These are phyloP conservation scores for Saprolegnia parasitica DNA, from an alignment of 352 stramenopile genomes.

Conservation along the genomic window DNA sequence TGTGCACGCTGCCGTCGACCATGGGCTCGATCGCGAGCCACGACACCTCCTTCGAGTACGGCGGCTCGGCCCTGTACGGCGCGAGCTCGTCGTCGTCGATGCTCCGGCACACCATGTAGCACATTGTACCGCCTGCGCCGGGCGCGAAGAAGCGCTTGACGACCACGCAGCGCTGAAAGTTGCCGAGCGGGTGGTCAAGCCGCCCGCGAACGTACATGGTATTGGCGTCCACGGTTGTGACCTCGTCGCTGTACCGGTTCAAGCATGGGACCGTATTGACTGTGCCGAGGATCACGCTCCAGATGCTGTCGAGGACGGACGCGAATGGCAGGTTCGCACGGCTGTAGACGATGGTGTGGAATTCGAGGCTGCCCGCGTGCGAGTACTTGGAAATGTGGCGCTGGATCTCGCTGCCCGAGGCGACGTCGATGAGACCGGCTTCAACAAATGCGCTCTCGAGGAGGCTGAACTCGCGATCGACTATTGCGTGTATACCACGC, in stretches of 20 bases:
- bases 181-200: background rate
- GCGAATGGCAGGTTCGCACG: background rate
- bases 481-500: background rate
- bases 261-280: background rate
- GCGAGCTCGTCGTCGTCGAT: conserved; percentile 9
- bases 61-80: background rate
- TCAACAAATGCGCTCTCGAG: background rate
- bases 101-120: background rate
- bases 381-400: background rate
- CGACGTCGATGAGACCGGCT: conserved; percentile 4
- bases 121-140: background rate
- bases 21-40: conserved; percentile 3
- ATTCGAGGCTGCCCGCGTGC: background rate
- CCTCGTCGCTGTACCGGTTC: conserved; percentile 2
- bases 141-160: background rate
- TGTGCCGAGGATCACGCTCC: background rate
- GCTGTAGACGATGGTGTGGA: background rate
- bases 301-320: background rate
- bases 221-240: background rate
- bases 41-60: conserved; percentile 4
- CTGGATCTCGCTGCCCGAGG: background rate
- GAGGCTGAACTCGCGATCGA: background rate
- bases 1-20: background rate
- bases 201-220: background rate
- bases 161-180: background rate